phyloP scores from a whole-genome alignment of 2,329 filamentous ascomycete species.

The Dryadomyces quercus-mongolicae region DNA sequence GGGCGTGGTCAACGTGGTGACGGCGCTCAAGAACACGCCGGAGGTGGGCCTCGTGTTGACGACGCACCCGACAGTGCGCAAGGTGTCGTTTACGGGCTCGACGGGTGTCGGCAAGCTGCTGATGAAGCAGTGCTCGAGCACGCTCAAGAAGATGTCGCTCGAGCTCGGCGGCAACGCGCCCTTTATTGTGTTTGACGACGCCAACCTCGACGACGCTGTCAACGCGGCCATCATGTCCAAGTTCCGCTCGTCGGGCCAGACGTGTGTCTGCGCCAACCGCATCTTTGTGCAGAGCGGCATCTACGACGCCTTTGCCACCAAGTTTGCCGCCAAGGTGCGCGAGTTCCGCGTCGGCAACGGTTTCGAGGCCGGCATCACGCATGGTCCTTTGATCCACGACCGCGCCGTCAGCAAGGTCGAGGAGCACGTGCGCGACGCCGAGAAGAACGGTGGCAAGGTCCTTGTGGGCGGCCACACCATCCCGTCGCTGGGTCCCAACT shows the following conservation, averaged over 20 bases:
- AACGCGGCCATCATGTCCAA: conserved; percentile 74
- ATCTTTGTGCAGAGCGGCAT: conserved; percentile 69
- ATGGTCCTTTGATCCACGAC: conserved; percentile 76
- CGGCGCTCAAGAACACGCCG: conserved; percentile 65
- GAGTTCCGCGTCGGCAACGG: conserved; percentile 67
- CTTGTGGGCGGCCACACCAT: conserved; percentile 63
- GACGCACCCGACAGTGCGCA: conserved; percentile 64
- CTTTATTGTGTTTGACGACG: conserved; percentile 94
- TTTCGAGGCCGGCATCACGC: conserved; percentile 57
- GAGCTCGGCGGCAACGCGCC: conserved; percentile 92
- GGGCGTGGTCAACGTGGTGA: conserved; percentile 85
- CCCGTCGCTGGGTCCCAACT: conserved; percentile 67
- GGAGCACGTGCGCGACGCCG: conserved; percentile 67
- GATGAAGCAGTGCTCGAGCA: conserved; percentile 79
- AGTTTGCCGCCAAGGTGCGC: conserved; percentile 60
- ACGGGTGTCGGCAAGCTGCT: conserved; percentile 58
- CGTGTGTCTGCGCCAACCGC: conserved; percentile 82
- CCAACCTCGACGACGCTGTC: conserved; percentile 77
- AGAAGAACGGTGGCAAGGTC: conserved; percentile 64
- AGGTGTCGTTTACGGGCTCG: conserved; percentile 88
- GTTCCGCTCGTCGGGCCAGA: conserved; percentile 91
- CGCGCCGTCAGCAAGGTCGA: conserved; percentile 72
- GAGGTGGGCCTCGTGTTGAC: conserved; percentile 69
- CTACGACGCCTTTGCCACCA: conserved; percentile 61
- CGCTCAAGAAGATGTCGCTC: conserved; percentile 72